Conservation (phyloP, 164 flowering plant species). For the Berberis vulgaris region DNA sequence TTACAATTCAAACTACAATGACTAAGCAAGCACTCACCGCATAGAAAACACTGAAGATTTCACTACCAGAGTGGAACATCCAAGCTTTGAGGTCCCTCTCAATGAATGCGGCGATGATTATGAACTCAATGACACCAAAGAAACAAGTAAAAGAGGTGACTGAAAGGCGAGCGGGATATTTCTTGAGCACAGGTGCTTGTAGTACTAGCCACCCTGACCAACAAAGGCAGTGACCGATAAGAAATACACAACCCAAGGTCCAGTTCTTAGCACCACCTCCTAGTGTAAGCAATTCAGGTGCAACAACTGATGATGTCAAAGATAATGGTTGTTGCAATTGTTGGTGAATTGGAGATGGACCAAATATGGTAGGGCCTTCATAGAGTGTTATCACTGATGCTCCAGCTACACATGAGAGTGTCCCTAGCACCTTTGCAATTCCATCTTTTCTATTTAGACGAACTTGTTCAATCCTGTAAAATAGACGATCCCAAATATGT, state of each 20-base stretch:
- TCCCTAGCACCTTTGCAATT: slow-evolving; percentile 67
- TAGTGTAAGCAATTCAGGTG: slow-evolving; percentile 14
- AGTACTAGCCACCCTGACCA: slow-evolving; percentile 98
- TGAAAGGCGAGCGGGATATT: slow-evolving; percentile 91
- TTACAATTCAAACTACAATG: too few relatives aligned
- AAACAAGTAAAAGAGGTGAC: slow-evolving; percentile 92
- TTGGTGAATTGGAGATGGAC: slow-evolving; percentile 38
- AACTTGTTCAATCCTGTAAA: slow-evolving; percentile 82
- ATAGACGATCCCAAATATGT: too few relatives aligned
- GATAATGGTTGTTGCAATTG: background rate
- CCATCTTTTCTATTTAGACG: slow-evolving; percentile 75
- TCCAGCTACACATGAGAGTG: slow-evolving; percentile 68
- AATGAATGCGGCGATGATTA: slow-evolving; percentile 54
- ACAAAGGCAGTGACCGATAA: slow-evolving; percentile 90
- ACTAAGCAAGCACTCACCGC: slow-evolving; percentile 47
- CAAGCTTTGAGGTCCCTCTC: slow-evolving; percentile 71
- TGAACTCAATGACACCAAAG: slow-evolving; percentile 87
- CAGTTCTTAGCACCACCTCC: slow-evolving; percentile 91
- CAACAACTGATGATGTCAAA: background rate
- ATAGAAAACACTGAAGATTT: slow-evolving; percentile 79
- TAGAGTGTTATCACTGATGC: slow-evolving; percentile 90
- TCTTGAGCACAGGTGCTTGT: slow-evolving; percentile 89
- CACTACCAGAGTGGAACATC: slow-evolving; percentile 72
- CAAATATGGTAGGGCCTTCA: slow-evolving; percentile 82
- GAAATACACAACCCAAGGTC: slow-evolving; percentile 86